Conservation (phyloP, 306 rosid genomes). For the Cyamopsis tetragonoloba region DNA sequence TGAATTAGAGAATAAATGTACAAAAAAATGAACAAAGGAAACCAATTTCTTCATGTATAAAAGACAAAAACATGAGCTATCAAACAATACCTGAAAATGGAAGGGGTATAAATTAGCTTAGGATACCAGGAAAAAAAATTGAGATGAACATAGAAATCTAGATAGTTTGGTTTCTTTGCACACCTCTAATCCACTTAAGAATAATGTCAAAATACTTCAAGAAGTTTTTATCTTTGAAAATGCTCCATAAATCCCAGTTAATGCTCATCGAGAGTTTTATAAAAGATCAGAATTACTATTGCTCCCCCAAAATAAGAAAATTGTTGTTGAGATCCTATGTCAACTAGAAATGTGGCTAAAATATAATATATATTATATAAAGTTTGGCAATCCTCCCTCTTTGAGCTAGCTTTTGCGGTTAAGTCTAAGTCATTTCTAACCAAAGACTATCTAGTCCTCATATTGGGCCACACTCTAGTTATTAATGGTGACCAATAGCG, state of each 20-base stretch:
- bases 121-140: not conserved
- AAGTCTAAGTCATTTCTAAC: too few relatives aligned
- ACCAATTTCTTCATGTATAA: not conserved
- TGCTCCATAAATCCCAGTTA: not conserved
- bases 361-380: too few relatives aligned
- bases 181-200: not conserved
- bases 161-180: not conserved
- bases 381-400: too few relatives aligned
- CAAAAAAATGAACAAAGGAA: not conserved
- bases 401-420: too few relatives aligned
- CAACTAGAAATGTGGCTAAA: too few relatives aligned
- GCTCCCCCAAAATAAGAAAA: not conserved
- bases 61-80: not conserved
- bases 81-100: not conserved
- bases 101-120: slow-evolving; percentile 11
- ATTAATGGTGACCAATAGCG: too few relatives aligned
- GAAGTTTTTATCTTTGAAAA: not conserved
- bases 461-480: too few relatives aligned
- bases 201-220: not conserved
- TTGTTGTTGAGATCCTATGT: too few relatives aligned
- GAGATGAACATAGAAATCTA: slow-evolving; percentile 3
- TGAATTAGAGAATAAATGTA: slow-evolving; percentile 8
- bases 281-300: not conserved
- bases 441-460: too few relatives aligned
- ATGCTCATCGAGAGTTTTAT: not conserved